Conservation (phyloP, 352 stramenopile species). For the Phytophthora uliginosa region DNA sequence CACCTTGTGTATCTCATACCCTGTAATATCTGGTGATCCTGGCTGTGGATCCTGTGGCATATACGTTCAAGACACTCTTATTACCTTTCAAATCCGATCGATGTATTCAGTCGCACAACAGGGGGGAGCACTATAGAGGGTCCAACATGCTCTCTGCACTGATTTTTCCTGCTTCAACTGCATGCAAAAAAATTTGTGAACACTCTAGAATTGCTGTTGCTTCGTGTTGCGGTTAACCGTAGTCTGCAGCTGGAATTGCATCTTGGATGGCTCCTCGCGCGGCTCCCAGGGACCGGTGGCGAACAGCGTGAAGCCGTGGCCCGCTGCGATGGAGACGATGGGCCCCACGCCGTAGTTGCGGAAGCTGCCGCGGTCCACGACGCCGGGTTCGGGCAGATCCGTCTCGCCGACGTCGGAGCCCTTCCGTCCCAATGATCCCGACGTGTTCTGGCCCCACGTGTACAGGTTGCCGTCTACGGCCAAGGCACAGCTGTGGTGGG, state of each 20-base stretch:
- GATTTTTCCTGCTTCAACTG: background rate
- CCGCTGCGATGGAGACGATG: constrained; percentile 63
- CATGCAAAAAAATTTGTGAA: too few relatives aligned
- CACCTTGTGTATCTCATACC: too few relatives aligned
- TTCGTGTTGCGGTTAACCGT: constrained; percentile 54
- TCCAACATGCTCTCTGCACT: background rate
- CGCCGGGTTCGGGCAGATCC: constrained; percentile 58
- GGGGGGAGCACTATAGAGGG: too few relatives aligned
- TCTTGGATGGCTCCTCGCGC: constrained; percentile 42
- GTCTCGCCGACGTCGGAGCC: constrained; percentile 25
- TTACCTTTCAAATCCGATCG: too few relatives aligned
- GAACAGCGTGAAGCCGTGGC: constrained; percentile 71
- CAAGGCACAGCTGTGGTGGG: constrained; percentile 68
- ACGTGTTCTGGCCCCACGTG: constrained; percentile 73
- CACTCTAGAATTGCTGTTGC: background rate
- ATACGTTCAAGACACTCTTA: too few relatives aligned
- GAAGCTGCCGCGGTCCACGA: constrained; percentile 47
- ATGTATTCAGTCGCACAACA: too few relatives aligned
- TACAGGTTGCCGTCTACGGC: constrained; percentile 70
- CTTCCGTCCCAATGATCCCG: constrained; percentile 64
- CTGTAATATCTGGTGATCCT: too few relatives aligned
- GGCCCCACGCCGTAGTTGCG: constrained; percentile 52
- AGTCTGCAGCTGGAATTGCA: constrained; percentile 52
- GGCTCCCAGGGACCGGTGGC: constrained; percentile 58
- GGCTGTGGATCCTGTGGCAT: too few relatives aligned